Percentiles rank a stretch among this genome's conserved stretches.
Evolutionary conservation across 805 yeast genomes (phyloP).

Genomic region (Maudiozyma serrabonitensis): DNA sequence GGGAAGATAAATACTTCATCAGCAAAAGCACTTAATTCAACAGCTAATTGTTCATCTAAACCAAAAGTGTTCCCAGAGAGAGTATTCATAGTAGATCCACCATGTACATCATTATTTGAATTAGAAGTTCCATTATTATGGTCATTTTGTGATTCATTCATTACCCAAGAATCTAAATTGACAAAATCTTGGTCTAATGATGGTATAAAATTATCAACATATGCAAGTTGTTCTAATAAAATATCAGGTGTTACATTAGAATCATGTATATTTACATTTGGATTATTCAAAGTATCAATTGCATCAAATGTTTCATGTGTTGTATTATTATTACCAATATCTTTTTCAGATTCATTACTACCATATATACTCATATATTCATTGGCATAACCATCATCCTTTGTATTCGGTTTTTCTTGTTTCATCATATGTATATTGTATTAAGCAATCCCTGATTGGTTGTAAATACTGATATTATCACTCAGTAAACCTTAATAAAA

Average conservation of each 20-base stretch:
- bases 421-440: not conserved
- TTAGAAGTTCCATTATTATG: conserved; percentile 11
- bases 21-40: conserved; percentile 73
- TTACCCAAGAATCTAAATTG: conserved; percentile 23
- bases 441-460: no score
- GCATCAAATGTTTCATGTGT: not conserved
- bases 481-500: no score
- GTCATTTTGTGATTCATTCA: conserved; percentile 30
- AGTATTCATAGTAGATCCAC: not conserved
- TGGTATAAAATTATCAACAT: conserved; percentile 67
- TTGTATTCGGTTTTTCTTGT: not conserved
- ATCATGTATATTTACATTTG: conserved; percentile 1
- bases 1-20: conserved; percentile 74
- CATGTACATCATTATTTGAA: not conserved
- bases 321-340: not conserved
- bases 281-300: not conserved
- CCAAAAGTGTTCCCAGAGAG: conserved; percentile 3
- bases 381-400: not conserved
- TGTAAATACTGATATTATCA: no score
- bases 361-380: conserved; percentile 18
- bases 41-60: conserved; percentile 44
- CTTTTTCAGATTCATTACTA: conserved; percentile 5
- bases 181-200: conserved; percentile 37
- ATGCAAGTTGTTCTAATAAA: conserved; percentile 65
- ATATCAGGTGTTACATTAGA: conserved; percentile 28